These are phyloP conservation scores for Cryphonectria naterciae DNA, from an alignment of 2,329 filamentous ascomycete genomes.

Conservation along the genomic window DNA sequence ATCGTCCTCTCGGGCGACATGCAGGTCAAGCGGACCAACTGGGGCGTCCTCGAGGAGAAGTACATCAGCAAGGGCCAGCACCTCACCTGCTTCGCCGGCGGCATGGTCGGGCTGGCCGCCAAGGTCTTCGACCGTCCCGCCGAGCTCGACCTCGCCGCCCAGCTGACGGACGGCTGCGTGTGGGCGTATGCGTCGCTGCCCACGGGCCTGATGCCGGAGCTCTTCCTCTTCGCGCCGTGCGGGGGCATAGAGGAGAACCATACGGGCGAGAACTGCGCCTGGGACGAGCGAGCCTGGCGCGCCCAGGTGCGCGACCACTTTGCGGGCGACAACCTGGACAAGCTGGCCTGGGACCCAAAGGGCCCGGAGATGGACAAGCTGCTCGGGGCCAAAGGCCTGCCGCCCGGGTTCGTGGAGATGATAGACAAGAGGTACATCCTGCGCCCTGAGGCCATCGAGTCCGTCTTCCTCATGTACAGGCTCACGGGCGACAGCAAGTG, in stretches of 20 bases:
- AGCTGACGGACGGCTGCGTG: constrained; percentile 66
- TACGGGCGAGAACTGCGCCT: constrained; percentile 33
- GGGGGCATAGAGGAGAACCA: constrained; percentile 33
- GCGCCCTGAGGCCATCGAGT: constrained; percentile 79
- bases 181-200: constrained; percentile 64
- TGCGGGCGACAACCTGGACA: constrained; percentile 6
- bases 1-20: constrained; percentile 56
- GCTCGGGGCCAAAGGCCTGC: constrained; percentile 23
- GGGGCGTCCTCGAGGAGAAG: constrained; percentile 32
- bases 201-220: constrained; percentile 66
- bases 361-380: constrained; percentile 17
- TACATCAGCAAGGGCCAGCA: constrained; percentile 52
- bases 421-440: constrained; percentile 65
- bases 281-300: constrained; percentile 35
- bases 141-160: constrained; percentile 60
- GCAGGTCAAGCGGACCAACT: constrained; percentile 35
- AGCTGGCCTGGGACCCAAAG: constrained; percentile 17
- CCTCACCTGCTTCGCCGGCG: constrained; percentile 65
- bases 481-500: constrained; percentile 69
- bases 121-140: constrained; percentile 60
- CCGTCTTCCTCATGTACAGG: constrained; percentile 77
- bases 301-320: constrained; percentile 22
- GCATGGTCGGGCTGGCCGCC: constrained; percentile 67
- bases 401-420: constrained; percentile 58
- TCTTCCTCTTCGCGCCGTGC: constrained; percentile 53